Evolutionary conservation across 1,284 basidiomycete genomes (phyloP).

Genomic region (Takashimella tepidaria): DNA sequence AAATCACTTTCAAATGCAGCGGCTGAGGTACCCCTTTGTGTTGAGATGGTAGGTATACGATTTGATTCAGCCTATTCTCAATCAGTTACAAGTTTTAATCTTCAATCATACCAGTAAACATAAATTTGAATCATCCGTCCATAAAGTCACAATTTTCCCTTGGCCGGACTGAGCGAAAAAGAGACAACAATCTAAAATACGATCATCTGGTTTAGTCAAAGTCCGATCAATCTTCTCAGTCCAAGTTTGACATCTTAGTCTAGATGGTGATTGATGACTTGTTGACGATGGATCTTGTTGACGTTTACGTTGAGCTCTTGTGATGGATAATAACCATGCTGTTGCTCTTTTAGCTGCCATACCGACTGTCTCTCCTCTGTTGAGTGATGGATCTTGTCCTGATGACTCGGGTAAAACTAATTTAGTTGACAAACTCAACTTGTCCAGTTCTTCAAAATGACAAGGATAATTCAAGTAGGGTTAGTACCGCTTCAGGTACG

Average conservation of each 20-base stretch:
- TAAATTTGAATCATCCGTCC: conserved; percentile 9
- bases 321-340: conserved; percentile 1
- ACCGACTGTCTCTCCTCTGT: neutral
- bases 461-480: neutral
- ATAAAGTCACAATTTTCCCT: neutral
- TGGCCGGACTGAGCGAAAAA: neutral
- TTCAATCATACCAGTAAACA: no score
- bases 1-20: neutral
- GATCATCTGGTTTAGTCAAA: conserved; percentile 4
- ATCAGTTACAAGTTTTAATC: no score
- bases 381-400: neutral
- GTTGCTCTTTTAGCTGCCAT: conserved; percentile 4
- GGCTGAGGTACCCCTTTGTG: no score
- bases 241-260: conserved; percentile 5
- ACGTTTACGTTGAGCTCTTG: neutral
- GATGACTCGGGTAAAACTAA: neutral
- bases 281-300: neutral
- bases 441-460: conserved; percentile 10
- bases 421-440: conserved; percentile 3
- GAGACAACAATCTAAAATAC: conserved; percentile 9
- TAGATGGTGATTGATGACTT: neutral
- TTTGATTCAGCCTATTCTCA: conserved; percentile 9
- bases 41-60: neutral
- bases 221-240: neutral
- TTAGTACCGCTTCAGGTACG: neutral